A percentile compares a stretch with the other conserved stretches of the same genome.
phyloP scores from a whole-genome alignment of 1,284 basidiomycete genomes.

The Rhodofomes roseus region DNA sequence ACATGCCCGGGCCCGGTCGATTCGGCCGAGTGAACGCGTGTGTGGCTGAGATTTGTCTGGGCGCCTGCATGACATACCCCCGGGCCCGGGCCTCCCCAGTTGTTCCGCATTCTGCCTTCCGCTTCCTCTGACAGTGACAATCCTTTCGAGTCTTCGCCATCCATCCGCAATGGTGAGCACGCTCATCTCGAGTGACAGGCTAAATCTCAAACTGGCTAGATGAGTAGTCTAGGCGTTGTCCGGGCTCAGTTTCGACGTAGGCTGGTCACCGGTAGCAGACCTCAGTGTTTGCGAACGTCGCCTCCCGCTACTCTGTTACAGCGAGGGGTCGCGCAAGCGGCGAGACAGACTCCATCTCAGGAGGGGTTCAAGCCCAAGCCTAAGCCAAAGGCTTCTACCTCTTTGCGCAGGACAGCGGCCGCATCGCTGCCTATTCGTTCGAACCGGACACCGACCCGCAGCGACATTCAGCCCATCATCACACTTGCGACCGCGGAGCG shows the following conservation, averaged over 20 bases:
- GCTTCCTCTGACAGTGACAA: too few species aligned
- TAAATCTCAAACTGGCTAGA: background rate
- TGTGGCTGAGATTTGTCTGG: too few species aligned
- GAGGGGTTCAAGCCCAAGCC: slow-evolving; percentile 32
- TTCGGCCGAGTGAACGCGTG: too few species aligned
- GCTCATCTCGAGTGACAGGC: background rate
- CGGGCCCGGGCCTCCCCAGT: too few species aligned
- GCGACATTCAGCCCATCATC: slow-evolving; percentile 68
- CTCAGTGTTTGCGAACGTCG: slow-evolving; percentile 7
- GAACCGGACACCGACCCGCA: slow-evolving; percentile 75
- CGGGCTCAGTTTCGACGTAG: slow-evolving; percentile 7
- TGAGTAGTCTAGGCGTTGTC: background rate
- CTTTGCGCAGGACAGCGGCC: slow-evolving; percentile 67
- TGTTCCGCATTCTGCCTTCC: too few species aligned
- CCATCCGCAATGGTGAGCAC: background rate
- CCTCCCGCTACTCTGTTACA: background rate
- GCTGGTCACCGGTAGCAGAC: slow-evolving; percentile 1
- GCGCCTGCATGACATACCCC: background rate
- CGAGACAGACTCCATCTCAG: background rate
- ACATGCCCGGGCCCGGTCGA: too few species aligned
- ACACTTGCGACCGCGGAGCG: slow-evolving; percentile 77
- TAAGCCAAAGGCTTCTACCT: slow-evolving; percentile 73
- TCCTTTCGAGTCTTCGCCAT: background rate
- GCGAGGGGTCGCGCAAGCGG: slow-evolving; percentile 13
- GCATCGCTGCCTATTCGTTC: slow-evolving; percentile 73